Conservation (phyloP, 352 stramenopile species). For the Globisporangium polare region DNA sequence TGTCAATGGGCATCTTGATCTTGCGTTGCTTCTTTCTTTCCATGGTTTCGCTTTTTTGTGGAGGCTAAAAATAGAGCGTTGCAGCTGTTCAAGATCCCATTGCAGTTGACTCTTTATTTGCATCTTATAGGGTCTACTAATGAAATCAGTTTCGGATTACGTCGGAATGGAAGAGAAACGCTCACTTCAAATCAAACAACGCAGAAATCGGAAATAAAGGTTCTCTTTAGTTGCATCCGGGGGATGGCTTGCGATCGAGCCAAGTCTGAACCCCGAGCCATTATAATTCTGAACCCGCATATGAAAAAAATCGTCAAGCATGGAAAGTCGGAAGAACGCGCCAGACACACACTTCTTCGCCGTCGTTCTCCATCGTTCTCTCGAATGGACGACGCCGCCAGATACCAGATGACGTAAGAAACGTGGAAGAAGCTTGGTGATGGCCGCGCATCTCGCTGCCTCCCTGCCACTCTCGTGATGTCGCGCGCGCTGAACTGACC, state of each 20-base stretch:
- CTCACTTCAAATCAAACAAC: too few relatives aligned
- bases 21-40: slow-evolving; percentile 1
- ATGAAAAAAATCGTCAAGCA: slow-evolving; percentile 4
- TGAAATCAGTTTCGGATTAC: background rate
- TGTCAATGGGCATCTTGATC: background rate
- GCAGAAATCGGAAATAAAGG: too few relatives aligned
- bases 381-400: slow-evolving; percentile 2
- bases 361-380: background rate
- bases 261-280: background rate
- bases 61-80: slow-evolving; percentile 3
- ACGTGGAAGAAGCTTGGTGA: background rate
- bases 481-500: background rate
- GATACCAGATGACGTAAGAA: slow-evolving; percentile 3
- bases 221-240: background rate
- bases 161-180: background rate
- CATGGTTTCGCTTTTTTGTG: background rate
- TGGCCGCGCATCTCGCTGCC: background rate
- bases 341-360: background rate
- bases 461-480: slow-evolving; percentile 2
- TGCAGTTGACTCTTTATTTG: background rate
- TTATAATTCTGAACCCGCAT: background rate
- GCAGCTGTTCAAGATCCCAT: slow-evolving; percentile 2
- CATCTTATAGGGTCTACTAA: background rate
- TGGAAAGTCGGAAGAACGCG: background rate
- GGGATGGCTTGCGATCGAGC: background rate